phyloP scores from a whole-genome alignment of 306 rosid genomes.

The Mucuna pruriens region DNA sequence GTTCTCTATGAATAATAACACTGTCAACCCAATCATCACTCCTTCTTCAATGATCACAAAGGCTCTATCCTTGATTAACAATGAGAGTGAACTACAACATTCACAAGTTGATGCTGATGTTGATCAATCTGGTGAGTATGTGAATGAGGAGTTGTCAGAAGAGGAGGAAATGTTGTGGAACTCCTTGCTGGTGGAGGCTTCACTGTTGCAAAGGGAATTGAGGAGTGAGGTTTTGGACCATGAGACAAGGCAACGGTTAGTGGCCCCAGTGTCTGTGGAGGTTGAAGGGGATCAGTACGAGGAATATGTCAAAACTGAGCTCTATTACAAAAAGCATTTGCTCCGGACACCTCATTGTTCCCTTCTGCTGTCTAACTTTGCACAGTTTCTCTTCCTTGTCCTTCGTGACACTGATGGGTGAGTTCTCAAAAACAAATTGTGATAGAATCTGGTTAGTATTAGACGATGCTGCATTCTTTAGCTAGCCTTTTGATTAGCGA shows the following conservation, averaged over 20 bases:
- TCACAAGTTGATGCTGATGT: slow-evolving; percentile 19
- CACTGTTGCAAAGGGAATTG: slow-evolving; percentile 45
- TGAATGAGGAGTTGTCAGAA: slow-evolving; percentile 36
- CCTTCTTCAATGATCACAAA: slow-evolving; percentile 33
- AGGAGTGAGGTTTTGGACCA: slow-evolving; percentile 51
- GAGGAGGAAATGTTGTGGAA: slow-evolving; percentile 66
- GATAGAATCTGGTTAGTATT: neutral
- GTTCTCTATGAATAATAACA: slow-evolving; percentile 55
- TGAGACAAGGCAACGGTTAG: slow-evolving; percentile 39
- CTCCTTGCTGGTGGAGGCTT: slow-evolving; percentile 63
- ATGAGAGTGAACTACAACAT: neutral
- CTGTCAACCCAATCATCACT: slow-evolving; percentile 35
- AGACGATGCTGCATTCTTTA: neutral
- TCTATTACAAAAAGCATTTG: slow-evolving; percentile 56
- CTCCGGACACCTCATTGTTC: slow-evolving; percentile 56
- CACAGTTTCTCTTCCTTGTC: slow-evolving; percentile 79
- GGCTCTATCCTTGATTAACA: neutral
- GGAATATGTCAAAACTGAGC: slow-evolving; percentile 62
- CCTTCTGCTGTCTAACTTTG: slow-evolving; percentile 82
- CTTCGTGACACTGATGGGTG: slow-evolving; percentile 63
- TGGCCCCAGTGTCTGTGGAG: slow-evolving; percentile 60
- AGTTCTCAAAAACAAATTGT: slow-evolving; percentile 27
- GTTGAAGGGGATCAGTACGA: slow-evolving; percentile 64
- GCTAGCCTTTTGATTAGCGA: neutral
- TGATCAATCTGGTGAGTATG: slow-evolving; percentile 30